Evolutionary conservation across 768 basidiomycete species (phyloP).

Genomic region (Auriculariales sp.): DNA sequence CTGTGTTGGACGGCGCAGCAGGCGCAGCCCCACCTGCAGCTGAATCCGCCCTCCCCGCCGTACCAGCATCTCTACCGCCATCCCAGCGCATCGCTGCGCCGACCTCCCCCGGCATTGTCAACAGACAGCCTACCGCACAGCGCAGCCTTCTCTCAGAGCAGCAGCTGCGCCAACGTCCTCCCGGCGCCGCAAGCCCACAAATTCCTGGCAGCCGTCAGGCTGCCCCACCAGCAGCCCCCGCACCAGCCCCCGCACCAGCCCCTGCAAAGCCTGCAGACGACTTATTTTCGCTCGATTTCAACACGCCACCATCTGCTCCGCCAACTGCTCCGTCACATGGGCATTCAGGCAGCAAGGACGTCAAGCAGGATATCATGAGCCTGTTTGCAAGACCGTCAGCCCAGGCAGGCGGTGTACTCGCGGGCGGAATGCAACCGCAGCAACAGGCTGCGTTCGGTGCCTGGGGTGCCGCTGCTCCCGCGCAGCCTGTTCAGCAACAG

Average conservation of each 20-base stretch:
- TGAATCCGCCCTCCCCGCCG: constrained; percentile 16
- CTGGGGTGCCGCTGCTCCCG: not conserved
- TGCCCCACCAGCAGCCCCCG: constrained; percentile 1
- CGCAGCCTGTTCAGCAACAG: constrained; percentile 10
- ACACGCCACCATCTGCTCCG: constrained; percentile 33
- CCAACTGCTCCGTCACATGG: constrained; percentile 10
- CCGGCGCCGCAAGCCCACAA: not conserved
- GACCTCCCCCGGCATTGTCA: constrained; percentile 2
- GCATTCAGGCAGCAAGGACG: constrained; percentile 32
- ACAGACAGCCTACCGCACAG: constrained; percentile 8
- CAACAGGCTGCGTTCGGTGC: constrained; percentile 4
- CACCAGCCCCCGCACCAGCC: constrained; percentile 10
- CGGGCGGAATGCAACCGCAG: constrained; percentile 14
- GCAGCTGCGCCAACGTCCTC: constrained; percentile 3
- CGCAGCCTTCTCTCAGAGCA: constrained; percentile 1
- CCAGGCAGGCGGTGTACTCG: constrained; percentile 14
- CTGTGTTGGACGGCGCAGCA: constrained; percentile 43
- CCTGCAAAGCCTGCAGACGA: constrained; percentile 33
- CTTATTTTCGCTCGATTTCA: constrained; percentile 79
- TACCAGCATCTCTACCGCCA: constrained; percentile 16
- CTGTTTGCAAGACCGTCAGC: constrained; percentile 43
- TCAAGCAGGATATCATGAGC: constrained; percentile 76
- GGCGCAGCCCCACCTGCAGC: not conserved
- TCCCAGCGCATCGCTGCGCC: constrained; percentile 2
- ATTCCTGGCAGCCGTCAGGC: not conserved